A percentile compares a stretch with the other conserved stretches of the same genome.
Conservation (phyloP, 1,284 basidiomycete species). For the Puccinia polysora region DNA sequence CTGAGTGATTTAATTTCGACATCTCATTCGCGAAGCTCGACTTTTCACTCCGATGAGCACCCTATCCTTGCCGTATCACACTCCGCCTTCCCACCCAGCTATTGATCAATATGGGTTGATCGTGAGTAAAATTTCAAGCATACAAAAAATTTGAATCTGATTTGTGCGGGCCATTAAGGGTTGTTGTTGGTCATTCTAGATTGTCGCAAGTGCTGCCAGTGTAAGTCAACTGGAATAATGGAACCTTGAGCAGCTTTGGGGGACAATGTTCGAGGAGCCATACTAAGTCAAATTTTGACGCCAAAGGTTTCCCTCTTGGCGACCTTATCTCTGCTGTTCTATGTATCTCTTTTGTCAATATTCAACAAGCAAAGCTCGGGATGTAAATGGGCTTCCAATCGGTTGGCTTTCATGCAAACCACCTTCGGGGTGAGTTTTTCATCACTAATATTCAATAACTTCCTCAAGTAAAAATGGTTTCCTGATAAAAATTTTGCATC, state of each 20-base stretch:
- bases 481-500: neutral
- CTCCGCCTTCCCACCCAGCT: neutral
- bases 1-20: slow-evolving; percentile 8
- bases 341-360: slow-evolving; percentile 17
- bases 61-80: neutral
- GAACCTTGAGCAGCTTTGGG: neutral
- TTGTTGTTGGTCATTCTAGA: neutral
- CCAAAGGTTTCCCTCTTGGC: slow-evolving; percentile 19
- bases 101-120: slow-evolving; percentile 25
- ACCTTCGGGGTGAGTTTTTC: slow-evolving; percentile 26
- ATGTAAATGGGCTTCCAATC: slow-evolving; percentile 11
- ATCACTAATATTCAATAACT: neutral
- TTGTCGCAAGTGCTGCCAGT: slow-evolving; percentile 25
- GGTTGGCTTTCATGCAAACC: slow-evolving; percentile 28
- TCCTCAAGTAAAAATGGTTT: neutral
- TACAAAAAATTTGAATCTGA: too few relatives aligned
- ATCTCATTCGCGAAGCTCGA: neutral
- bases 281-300: neutral
- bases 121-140: neutral
- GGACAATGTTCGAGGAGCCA: neutral
- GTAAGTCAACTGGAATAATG: neutral
- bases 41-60: slow-evolving; percentile 1
- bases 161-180: neutral
- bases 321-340: slow-evolving; percentile 6
- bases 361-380: neutral